phyloP scores from a whole-genome alignment of 2,329 filamentous ascomycete species.

The Niveomyces coronatus region DNA sequence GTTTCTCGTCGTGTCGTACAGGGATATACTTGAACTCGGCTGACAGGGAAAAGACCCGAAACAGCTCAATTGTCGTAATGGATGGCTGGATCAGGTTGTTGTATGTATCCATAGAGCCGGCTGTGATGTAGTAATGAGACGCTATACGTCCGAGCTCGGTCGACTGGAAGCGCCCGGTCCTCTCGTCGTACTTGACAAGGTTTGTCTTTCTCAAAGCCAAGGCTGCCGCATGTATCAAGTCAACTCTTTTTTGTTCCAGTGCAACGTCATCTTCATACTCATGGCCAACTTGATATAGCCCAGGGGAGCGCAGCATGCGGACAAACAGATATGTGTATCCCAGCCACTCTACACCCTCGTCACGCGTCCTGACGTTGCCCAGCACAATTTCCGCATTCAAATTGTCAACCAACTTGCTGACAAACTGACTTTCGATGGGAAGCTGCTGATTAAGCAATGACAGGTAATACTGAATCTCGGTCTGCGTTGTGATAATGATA shows the following conservation, averaged over 20 bases:
- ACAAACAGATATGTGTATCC: constrained; percentile 98
- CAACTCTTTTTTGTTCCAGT: constrained; percentile 93
- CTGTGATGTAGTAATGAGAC: constrained; percentile 96
- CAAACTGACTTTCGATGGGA: constrained; percentile 92
- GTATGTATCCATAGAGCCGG: constrained; percentile 94
- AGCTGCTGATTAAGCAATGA: constrained; percentile 94
- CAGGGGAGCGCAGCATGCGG: constrained; percentile 91
- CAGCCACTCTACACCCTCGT: constrained; percentile 98
- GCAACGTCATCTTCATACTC: constrained; percentile 91
- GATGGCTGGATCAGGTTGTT: constrained; percentile 90
- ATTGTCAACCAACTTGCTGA: constrained; percentile 88
- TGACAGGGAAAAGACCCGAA: constrained; percentile 90
- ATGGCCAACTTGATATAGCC: constrained; percentile 86
- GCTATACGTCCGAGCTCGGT: constrained; percentile 93
- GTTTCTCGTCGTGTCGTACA: constrained; percentile 92
- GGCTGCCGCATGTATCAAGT: constrained; percentile 90
- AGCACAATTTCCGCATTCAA: constrained; percentile 93
- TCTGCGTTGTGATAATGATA: constrained; percentile 95
- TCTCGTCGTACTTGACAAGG: constrained; percentile 91
- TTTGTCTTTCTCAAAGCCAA: constrained; percentile 77
- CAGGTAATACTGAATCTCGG: constrained; percentile 93
- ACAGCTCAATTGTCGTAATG: constrained; percentile 88
- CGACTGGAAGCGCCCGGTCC: constrained; percentile 74
- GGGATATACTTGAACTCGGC: constrained; percentile 99
- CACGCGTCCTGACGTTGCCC: constrained; percentile 80